Conservation (phyloP, 2,329 filamentous ascomycete species). For the Alternaria gaisen region DNA sequence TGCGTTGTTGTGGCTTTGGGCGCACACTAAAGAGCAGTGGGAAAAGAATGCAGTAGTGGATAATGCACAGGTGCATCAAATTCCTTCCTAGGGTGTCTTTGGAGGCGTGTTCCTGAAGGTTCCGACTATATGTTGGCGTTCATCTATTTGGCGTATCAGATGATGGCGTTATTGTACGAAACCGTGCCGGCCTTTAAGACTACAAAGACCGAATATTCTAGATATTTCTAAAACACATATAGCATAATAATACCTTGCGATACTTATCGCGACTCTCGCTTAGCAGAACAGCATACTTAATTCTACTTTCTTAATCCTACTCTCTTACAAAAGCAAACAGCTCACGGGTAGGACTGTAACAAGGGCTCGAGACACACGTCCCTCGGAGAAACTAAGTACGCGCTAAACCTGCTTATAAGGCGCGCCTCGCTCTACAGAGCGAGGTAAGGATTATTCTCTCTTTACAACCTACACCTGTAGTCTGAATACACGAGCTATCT, state of each 20-base stretch:
- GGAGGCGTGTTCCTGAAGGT: conserved; percentile 74
- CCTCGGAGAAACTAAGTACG: no score
- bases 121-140: conserved; percentile 91
- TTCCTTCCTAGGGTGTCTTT: conserved; percentile 75
- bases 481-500: no score
- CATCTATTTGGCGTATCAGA: conserved; percentile 89
- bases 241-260: no score
- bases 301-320: no score
- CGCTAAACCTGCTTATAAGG: no score
- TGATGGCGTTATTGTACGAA: conserved; percentile 87
- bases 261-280: no score
- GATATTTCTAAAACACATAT: conserved; percentile 69
- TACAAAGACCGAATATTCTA: conserved; percentile 93
- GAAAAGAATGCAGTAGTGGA: neutral
- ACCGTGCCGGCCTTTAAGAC: conserved; percentile 83
- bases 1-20: neutral
- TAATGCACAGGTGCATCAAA: conserved; percentile 69
- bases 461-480: no score
- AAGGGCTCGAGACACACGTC: no score
- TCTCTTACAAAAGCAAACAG: no score
- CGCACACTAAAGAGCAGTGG: neutral
- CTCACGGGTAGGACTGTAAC: rapidly evolving
- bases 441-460: no score
- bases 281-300: no score
- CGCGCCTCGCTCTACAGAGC: no score